phyloP scores from a whole-genome alignment of 2,329 filamentous ascomycete genomes.

The Clonostachys rosea region DNA sequence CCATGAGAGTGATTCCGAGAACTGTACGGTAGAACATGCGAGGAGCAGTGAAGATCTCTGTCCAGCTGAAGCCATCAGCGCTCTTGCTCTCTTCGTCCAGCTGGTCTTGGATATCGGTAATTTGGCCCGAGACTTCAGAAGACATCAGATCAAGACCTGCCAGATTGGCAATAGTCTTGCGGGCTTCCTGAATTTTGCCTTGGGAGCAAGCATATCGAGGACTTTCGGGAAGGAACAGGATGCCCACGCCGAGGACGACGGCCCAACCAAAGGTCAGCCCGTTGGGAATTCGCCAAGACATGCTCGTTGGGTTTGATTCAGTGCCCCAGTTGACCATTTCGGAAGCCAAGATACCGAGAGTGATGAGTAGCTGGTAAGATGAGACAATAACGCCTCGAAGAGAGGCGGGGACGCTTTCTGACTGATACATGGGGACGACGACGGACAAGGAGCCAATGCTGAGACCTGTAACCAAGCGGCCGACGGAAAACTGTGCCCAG shows the following conservation, averaged over 20 bases:
- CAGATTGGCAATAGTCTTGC: conserved; percentile 33
- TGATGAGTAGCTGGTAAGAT: conserved; percentile 66
- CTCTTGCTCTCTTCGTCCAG: conserved; percentile 39
- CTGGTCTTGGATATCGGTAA: conserved; percentile 46
- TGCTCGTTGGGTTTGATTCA: conserved; percentile 32
- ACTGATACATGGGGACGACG: conserved; percentile 64
- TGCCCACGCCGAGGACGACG: conserved; percentile 42
- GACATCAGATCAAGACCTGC: conserved; percentile 32
- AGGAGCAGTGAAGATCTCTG: conserved; percentile 64
- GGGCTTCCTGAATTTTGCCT: not conserved
- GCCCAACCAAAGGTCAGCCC: conserved; percentile 52
- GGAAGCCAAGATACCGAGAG: conserved; percentile 58
- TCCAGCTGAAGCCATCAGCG: conserved; percentile 39
- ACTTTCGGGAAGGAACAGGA: conserved; percentile 40
- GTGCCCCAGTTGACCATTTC: conserved; percentile 61
- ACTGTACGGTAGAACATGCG: conserved; percentile 61
- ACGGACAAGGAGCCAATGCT: conserved; percentile 63
- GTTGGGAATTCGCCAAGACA: conserved; percentile 60
- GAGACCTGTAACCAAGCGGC: conserved; percentile 59
- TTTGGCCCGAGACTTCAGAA: conserved; percentile 37
- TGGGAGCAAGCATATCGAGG: not conserved
- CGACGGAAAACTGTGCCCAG: conserved; percentile 64
- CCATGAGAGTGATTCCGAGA: conserved; percentile 58
- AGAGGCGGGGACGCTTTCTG: conserved; percentile 59
- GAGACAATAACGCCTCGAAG: conserved; percentile 60